phyloP scores from a whole-genome alignment of 2,329 filamentous ascomycete species.

The Cladophialophora immunda region DNA sequence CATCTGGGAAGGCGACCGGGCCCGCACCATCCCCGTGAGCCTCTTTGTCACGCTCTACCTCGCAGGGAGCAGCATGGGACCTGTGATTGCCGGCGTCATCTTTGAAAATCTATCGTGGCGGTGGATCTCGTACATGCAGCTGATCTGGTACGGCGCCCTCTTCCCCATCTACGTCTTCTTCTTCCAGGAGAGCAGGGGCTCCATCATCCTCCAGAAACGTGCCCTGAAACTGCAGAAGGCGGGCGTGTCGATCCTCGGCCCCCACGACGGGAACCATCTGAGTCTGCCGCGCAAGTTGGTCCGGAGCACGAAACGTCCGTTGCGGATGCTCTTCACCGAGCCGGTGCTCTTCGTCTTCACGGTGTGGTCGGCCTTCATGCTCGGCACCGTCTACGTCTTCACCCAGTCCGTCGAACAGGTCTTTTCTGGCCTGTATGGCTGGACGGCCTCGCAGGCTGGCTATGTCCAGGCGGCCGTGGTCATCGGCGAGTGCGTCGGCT shows the following conservation, averaged over 20 bases:
- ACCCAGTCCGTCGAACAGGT: constrained; percentile 70
- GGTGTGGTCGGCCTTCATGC: constrained; percentile 58
- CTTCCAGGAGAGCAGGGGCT: constrained; percentile 58
- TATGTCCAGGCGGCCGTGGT: constrained; percentile 57
- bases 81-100: constrained; percentile 36
- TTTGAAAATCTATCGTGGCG: constrained; percentile 33
- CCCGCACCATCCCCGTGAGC: constrained; percentile 36
- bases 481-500: constrained; percentile 56
- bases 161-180: constrained; percentile 51
- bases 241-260: constrained; percentile 10
- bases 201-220: constrained; percentile 53
- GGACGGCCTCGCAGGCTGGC: constrained; percentile 62
- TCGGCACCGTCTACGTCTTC: constrained; percentile 60
- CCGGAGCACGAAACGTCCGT: constrained; percentile 45
- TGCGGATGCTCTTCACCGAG: constrained; percentile 58
- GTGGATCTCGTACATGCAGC: constrained; percentile 42
- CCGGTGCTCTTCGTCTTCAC: constrained; percentile 59
- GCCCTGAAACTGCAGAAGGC: constrained; percentile 45
- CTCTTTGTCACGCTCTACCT: constrained; percentile 35
- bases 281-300: constrained; percentile 46
- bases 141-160: constrained; percentile 55
- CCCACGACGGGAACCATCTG: constrained; percentile 38
- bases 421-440: constrained; percentile 80
- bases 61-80: constrained; percentile 34
- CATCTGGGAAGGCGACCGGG: constrained; percentile 42